These are phyloP conservation scores for Triangularia verruculosa DNA, from an alignment of 2,329 filamentous ascomycete species.

Conservation along the genomic window DNA sequence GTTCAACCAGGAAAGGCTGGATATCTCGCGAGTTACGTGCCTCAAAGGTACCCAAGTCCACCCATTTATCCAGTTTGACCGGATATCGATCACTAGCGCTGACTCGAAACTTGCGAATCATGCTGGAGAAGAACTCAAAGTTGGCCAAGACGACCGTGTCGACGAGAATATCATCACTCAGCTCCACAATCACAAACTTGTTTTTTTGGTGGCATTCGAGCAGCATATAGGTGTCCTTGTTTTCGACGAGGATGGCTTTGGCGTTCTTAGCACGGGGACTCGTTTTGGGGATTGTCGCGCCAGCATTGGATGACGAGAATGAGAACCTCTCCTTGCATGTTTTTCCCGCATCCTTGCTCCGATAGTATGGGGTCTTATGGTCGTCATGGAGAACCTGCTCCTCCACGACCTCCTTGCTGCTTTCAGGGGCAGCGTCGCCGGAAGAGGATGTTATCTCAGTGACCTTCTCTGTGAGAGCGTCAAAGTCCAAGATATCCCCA, in stretches of 20 bases:
- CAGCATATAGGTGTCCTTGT: conserved; percentile 98
- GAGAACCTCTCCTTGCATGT: conserved; percentile 98
- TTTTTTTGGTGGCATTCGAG: conserved; percentile 82
- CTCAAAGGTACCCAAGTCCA: conserved; percentile 80
- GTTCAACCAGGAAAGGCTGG: conserved; percentile 90
- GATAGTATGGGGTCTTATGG: conserved; percentile 52
- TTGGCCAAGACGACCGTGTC: conserved; percentile 97
- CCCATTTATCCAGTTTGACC: conserved; percentile 89
- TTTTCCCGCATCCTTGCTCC: conserved; percentile 90
- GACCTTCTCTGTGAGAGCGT: conserved; percentile 46
- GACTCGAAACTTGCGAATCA: conserved; percentile 85
- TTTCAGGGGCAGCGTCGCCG: conserved; percentile 26
- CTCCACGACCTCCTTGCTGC: conserved; percentile 29
- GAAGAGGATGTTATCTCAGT: conserved; percentile 40
- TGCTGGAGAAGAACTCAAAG: conserved; percentile 98
- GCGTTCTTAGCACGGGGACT: conserved; percentile 83
- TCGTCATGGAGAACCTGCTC: conserved; percentile 47
- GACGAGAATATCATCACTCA: conserved; percentile 82
- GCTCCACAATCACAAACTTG: conserved; percentile 91
- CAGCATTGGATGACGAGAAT: conserved; percentile 95
- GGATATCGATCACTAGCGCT: conserved; percentile 95
- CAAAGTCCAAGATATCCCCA: conserved; percentile 70
- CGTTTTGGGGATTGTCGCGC: conserved; percentile 87
- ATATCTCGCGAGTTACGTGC: conserved; percentile 90
- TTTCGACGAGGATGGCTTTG: conserved; percentile 86